These are phyloP conservation scores for Botrytis cinerea DNA, from an alignment of 2,329 filamentous ascomycete species.

Conservation along the genomic window DNA sequence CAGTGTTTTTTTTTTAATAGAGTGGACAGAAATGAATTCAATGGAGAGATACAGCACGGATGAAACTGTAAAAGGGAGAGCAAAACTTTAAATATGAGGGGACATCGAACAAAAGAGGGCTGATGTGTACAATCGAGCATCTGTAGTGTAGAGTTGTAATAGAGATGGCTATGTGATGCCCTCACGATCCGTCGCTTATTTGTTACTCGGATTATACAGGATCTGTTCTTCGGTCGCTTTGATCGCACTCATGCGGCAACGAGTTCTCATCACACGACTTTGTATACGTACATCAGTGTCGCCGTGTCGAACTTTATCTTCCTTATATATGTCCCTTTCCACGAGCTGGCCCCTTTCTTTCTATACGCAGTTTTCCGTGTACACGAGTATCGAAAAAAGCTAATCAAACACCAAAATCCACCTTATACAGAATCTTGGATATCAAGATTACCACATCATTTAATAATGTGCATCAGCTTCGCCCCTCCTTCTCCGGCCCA, in stretches of 20 bases:
- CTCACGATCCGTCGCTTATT: not conserved
- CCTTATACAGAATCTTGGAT: not conserved
- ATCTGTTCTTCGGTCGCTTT: not conserved
- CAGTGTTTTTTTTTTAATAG: not conserved
- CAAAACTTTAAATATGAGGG: not conserved
- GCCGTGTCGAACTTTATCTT: not conserved
- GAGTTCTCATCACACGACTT: not conserved
- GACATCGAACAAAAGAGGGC: not conserved
- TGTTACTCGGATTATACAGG: not conserved
- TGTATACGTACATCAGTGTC: not conserved
- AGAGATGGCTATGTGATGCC: not conserved
- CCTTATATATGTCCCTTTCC: not conserved
- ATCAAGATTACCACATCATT: not conserved
- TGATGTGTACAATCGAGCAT: not conserved
- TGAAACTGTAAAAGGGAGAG: not conserved
- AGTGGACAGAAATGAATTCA: not conserved
- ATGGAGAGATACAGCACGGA: not conserved
- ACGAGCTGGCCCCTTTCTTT: not conserved
- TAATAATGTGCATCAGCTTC: not conserved
- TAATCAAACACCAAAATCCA: not conserved
- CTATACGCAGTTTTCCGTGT: not conserved
- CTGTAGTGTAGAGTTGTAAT: not conserved
- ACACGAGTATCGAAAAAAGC: not conserved
- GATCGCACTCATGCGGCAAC: not conserved
- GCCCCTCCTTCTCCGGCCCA: not conserved